A percentile compares a stretch with the other conserved stretches of the same genome.
Conservation (phyloP, 495 filamentous ascomycete species). For the Oidiodendron maius region DNA sequence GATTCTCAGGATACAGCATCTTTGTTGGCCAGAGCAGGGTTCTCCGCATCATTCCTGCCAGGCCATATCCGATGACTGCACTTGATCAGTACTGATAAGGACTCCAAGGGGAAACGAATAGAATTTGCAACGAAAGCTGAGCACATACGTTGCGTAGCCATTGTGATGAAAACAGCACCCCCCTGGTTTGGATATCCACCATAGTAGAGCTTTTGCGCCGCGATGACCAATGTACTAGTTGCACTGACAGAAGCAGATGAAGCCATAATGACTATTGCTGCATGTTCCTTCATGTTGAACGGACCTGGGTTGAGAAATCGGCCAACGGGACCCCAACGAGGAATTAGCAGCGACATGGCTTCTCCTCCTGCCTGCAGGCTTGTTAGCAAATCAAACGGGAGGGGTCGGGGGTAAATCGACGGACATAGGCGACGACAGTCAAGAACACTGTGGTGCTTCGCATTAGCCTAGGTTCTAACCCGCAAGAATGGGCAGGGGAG, state of each 20-base stretch:
- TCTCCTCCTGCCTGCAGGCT: no score
- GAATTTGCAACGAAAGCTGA: no score
- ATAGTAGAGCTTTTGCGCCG: constrained; percentile 41
- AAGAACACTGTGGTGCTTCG: no score
- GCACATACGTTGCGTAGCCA: constrained; percentile 32
- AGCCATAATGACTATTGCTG: constrained; percentile 69
- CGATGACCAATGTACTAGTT: constrained; percentile 28
- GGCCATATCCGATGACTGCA: constrained; percentile 50
- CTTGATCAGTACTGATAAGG: no score
- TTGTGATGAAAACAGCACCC: constrained; percentile 33
- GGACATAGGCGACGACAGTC: constrained; percentile 33
- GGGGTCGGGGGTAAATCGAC: constrained; percentile 33
- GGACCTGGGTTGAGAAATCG: constrained; percentile 59
- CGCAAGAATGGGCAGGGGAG: no score
- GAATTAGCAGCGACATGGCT: constrained; percentile 29
- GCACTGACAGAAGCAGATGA: constrained; percentile 34
- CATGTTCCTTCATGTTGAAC: constrained; percentile 77
- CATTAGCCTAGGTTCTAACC: no score
- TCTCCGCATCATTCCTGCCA: constrained; percentile 45
- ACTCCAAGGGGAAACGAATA: no score
- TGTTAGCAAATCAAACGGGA: no score
- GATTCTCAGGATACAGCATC: constrained; percentile 37
- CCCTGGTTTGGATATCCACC: constrained; percentile 26
- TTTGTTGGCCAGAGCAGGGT: constrained; percentile 48
- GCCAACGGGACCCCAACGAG: constrained; percentile 25